A percentile compares a stretch with the other conserved stretches of the same genome.
phyloP scores from a whole-genome alignment of 2,329 filamentous ascomycete species.

The Metarhizium robertsii region DNA sequence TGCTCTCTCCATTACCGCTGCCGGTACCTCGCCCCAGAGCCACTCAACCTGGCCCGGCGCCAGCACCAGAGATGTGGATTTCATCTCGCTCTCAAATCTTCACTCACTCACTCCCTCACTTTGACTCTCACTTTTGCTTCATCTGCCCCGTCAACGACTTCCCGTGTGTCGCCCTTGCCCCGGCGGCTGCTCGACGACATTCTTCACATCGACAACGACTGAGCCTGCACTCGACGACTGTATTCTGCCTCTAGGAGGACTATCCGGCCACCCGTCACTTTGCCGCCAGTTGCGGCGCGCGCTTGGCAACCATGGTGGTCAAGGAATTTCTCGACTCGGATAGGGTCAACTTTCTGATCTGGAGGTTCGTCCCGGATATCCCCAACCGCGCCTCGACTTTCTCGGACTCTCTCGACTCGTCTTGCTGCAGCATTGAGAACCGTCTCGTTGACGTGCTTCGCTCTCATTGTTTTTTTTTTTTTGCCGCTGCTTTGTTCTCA shows the following conservation, averaged over 20 bases:
- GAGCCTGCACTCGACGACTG: neutral
- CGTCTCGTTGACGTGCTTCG: neutral
- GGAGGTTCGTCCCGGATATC: constrained; percentile 46
- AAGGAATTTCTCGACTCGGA: constrained; percentile 58
- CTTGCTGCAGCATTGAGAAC: neutral
- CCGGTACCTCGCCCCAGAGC: constrained; percentile 7
- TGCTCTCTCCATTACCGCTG: constrained; percentile 1
- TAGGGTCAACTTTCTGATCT: constrained; percentile 61
- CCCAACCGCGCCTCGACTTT: constrained; percentile 15
- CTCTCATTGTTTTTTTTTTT: constrained; percentile 5
- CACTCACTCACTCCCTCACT: constrained; percentile 12
- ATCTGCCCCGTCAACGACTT: constrained; percentile 1
- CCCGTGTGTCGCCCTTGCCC: constrained; percentile 1
- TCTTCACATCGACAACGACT: constrained; percentile 4
- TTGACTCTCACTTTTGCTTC: constrained; percentile 8
- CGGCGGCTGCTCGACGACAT: constrained; percentile 1
- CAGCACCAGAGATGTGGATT: constrained; percentile 11
- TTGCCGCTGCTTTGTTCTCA: constrained; percentile 10
- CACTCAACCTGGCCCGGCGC: neutral
- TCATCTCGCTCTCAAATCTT: constrained; percentile 18
- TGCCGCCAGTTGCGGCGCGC: constrained; percentile 24
- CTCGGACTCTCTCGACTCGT: constrained; percentile 2
- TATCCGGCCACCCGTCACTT: constrained; percentile 15
- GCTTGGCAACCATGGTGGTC: constrained; percentile 32
- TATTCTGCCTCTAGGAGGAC: neutral